Base-by-base conservation (phyloP, 768 basidiomycete species). In the Tricholoma sp. region DNA sequence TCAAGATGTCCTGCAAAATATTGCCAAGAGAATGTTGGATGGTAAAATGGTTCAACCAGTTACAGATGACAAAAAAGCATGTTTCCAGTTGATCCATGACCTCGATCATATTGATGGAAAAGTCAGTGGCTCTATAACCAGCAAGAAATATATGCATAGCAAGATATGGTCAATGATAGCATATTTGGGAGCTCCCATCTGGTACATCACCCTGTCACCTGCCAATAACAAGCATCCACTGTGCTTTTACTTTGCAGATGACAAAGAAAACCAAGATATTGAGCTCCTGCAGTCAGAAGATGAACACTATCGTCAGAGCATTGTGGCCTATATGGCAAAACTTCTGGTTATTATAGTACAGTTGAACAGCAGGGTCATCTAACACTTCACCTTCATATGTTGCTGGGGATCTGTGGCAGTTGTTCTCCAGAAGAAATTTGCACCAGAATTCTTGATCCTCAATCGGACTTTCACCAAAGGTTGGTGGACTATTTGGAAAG, bases 171-270 rank as follows among this genome's bases (percentile, higher is more conserved):
- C 65, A 0, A 51, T 66, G 4, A 58, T 65, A 8, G 18, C 59
- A 6, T 49, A 47, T 14, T 52, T 62, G 19, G 70, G 72, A 14
- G 67, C 71, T 3, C 72, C 73, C 6, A 57, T 61, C 0, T 76
- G 71, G 69, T 77, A 70, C 47, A 69, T 77, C 0, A 75, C 75
- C 0, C 63, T 74, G 46, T 53, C 52, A n/a, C 52, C 52, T 32
- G 52, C 52, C 16, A 34, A 53, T 37, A 34, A 34, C 32, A 53
- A 21, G 22, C 52, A 53, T 19, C 52, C 52, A n/a, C 24, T 53
- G 3, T 37, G 10, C 6, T 22, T 41, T 6, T 41, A 54, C 21
- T 41, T 54, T 54, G 52, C 52, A 22, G 52, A 54, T 39, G 24
- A 18, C 24, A 27, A 54, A 10, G 52, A 54, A 43, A 41, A 37